Evolutionary conservation across 2,329 filamentous ascomycete genomes (phyloP).

Genomic region (Colletotrichum aenigma): DNA sequence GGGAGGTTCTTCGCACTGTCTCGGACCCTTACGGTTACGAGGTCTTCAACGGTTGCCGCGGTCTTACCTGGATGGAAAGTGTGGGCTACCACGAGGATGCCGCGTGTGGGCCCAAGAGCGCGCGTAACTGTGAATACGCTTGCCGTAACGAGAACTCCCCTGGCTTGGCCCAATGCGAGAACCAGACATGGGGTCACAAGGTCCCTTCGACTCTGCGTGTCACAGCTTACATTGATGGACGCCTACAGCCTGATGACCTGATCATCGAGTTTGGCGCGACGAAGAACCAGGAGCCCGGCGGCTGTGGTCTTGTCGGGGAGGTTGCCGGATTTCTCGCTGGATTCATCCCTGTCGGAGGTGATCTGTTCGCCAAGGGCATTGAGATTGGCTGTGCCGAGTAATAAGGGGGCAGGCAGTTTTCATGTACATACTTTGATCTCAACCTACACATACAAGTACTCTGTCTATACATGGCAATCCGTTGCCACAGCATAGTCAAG

Average conservation of each 20-base stretch:
- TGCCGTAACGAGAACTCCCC: conserved; percentile 12
- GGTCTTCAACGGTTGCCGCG: conserved; percentile 17
- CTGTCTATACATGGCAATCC: not conserved
- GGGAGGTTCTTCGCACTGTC: conserved; percentile 9
- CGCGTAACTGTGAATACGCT: not conserved
- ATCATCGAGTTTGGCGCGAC: conserved; percentile 14
- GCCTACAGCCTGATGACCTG: conserved; percentile 18
- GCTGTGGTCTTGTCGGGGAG: conserved; percentile 10
- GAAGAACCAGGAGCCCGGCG: not conserved
- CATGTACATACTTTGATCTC: not conserved
- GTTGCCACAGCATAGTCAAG: not conserved
- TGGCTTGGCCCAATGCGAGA: conserved; percentile 14
- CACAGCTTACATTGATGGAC: conserved; percentile 19
- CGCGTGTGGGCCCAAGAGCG: conserved; percentile 7
- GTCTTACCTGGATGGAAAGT: conserved; percentile 18
- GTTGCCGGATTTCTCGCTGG: conserved; percentile 12
- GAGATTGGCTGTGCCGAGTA: conserved; percentile 8
- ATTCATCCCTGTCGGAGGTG: conserved; percentile 10
- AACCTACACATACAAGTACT: not conserved
- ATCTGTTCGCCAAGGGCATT: conserved; percentile 13
- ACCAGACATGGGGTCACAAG: conserved; percentile 16
- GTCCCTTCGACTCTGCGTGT: conserved; percentile 19
- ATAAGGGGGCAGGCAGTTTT: not conserved
- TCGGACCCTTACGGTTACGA: conserved; percentile 14
- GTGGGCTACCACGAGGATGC: not conserved